Evolutionary conservation across 352 stramenopile species (phyloP), one percentile per base, ranked within the genome.

Genomic region (Phytophthora macrochlamydospora): DNA sequence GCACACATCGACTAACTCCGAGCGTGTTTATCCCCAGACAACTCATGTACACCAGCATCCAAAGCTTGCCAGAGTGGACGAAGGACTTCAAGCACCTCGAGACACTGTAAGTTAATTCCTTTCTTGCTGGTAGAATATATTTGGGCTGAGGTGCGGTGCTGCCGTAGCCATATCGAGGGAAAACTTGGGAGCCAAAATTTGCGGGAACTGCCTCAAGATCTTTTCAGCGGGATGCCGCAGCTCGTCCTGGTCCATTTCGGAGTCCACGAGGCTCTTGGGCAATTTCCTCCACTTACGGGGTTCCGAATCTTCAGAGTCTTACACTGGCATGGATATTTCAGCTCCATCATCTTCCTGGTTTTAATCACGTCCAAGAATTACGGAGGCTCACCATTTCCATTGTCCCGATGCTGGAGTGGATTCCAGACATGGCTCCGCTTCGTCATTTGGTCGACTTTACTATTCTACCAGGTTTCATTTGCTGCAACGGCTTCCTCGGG

Each of bases 401-500:
- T 2, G 11, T 69, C 2, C 55, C 55, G 13, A 32, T 40, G 6
- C 29, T 69, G 24, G n/a, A 55, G 29, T 50, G 49, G 46, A 14
- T 69, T n/a, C 62, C 62, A 9, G 62, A 69, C 18, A 54, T 65
- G 14, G 42, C 55, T 12, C 6, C 55, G 24, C 49, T 65, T 9
- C 13, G 4, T 14, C 46, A 56, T 2, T 49, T 65, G 2, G 33
- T 51, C 4, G 49, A 64, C 4, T 55, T 69, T 37, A 50, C 48
- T 7, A 52, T 69, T 18, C 9, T 51, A 2, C 49, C 24, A 4
- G 37, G 48, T 29, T 29, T 38, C 9, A 40, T 65, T 13, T 69
- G 62, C 33, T 69, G 62, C 44, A 69, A 69, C 29, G 62, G 62
- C 2, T 69, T 69, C 51, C 13, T 30, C 28, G 55, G 40, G 4